Evolutionary conservation across 768 basidiomycete genomes (phyloP).

Genomic region (Tylopilus sp.): DNA sequence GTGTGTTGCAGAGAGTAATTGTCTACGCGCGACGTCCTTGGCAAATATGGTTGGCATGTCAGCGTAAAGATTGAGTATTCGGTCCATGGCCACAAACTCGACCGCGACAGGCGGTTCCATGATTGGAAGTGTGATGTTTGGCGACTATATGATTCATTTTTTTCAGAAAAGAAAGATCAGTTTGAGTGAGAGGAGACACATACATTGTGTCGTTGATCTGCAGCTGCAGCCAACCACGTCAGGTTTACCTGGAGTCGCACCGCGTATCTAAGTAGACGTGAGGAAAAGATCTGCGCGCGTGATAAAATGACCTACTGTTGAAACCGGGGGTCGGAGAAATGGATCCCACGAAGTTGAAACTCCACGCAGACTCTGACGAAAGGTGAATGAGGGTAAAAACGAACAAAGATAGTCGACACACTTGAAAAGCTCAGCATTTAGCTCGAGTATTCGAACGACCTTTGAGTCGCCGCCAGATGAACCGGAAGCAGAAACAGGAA

Average conservation of each 20-base stretch:
- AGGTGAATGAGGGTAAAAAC: background rate
- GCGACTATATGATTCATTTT: conserved; percentile 20
- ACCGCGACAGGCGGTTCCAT: conserved; percentile 54
- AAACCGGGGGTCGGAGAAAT: conserved; percentile 46
- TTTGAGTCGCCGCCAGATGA: conserved; percentile 33
- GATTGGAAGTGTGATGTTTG: conserved; percentile 45
- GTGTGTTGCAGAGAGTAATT: conserved; percentile 30
- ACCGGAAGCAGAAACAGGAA: conserved; percentile 5
- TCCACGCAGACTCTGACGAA: conserved; percentile 53
- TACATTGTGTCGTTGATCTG: conserved; percentile 55
- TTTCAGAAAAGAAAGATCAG: conserved; percentile 6
- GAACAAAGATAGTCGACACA: conserved; percentile 29
- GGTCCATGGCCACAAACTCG: conserved; percentile 52
- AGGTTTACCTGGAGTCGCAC: conserved; percentile 66
- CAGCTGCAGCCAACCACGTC: conserved; percentile 65
- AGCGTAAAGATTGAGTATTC: conserved; percentile 61
- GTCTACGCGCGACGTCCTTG: conserved; percentile 53
- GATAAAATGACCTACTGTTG: conserved; percentile 46
- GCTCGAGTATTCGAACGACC: conserved; percentile 57
- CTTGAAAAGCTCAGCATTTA: conserved; percentile 71
- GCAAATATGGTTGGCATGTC: conserved; percentile 61
- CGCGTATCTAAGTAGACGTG: conserved; percentile 46
- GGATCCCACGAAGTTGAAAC: conserved; percentile 52
- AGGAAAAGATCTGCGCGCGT: conserved; percentile 4
- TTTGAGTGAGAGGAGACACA: conserved; percentile 18